Base-by-base conservation (phyloP, 345 rosid genomes). In the Isatis tinctoria region DNA sequence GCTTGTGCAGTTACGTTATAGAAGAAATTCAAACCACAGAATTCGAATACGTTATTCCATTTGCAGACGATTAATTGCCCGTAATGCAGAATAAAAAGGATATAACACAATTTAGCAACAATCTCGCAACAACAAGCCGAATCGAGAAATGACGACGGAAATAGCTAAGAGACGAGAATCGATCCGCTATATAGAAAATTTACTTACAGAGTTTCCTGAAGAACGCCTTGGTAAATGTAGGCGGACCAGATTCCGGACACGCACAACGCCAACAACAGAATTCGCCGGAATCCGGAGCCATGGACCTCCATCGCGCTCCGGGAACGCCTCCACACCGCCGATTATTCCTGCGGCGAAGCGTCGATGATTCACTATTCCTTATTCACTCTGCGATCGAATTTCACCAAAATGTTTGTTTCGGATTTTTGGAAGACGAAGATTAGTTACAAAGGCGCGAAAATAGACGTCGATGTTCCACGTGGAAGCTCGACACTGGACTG, bases 181-280 rank as follows among this genome's bases (percentile, higher is more conserved):
- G 40, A 77, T 37, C 27, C 16, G 24, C 17, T 9, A 13, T 10
- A 11, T 18, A 24, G n/a, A 10, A 57, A 16, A 0, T 32, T 3
- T 1, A 71, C 95, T 79, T 81, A 94, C 99, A 90, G 79, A 27
- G 96, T 95, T 67, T 95, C 99, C 60, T 95, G 97, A 53, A 95
- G 97, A 79, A 90, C 68, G 59, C 99, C 97, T 84, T 92, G 99
- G 79, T 95, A 95, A 56, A 95, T 88, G 67, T 95, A 92, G 16
- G 97, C 97, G 49, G 97, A 75, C 97, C 99, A 92, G 78, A 95
- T 92, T 72, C 99, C 99, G 72, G 93, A 86, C 70, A 92, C 88
- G 84, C 99, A 95, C 67, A 95, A 85, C 12, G 89, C 86, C 77
- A 95, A 68, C 64, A 91, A 65, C 16, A 92, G 43, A 41, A 85